Base-by-base conservation (phyloP, 208 protist genomes). In the Endotrypanum monterogeii region DNA sequence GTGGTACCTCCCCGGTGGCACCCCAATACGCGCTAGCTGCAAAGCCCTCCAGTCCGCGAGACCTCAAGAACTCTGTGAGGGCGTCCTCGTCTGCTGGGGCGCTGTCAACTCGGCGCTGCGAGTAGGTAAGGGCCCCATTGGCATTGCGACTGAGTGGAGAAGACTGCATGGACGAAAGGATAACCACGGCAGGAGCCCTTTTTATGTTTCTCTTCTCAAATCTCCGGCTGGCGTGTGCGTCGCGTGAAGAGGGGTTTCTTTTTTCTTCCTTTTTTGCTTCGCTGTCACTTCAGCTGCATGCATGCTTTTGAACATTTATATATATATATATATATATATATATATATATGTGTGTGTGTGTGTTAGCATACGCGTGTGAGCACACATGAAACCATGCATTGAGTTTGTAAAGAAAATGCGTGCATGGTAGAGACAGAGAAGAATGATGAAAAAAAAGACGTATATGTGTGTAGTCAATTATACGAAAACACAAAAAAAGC, bases 11-110 rank as follows among this genome's bases (percentile, higher is more conserved):
- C 1, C 89, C 91, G 18, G 77, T 94, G 39, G 78, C 81, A 41
- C 91, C 91, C 90, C 93, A 96, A 73, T 96, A 97, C 54, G 90
- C 88, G 78, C 93, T 97, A 28, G 87, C 83, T 3, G 84, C 86
- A 75, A 97, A 94, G 14, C 88, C 87, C 41, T 94, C 86, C 39
- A 67, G 32, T 37, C 76, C 78, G 28, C 84, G 84, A 8, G 79
- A 83, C 39, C 71, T 58, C 20, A 95, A 85, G 44, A 89, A 84
- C 52, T 88, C 84, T 6, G 87, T 78, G 44, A 94, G 73, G 11
- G 88, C 69, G 30, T 85, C 88, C 32, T 84, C 79, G 62, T 91
- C 82, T 14, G 65, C 69, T 1, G 67, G 73, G n/a, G 70, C 52
- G 25, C 37, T 76, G 39, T 61, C 67, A 61, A n/a, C 61, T 71